Conservation (phyloP, 495 filamentous ascomycete genomes). For the Penicillium coprophilum region DNA sequence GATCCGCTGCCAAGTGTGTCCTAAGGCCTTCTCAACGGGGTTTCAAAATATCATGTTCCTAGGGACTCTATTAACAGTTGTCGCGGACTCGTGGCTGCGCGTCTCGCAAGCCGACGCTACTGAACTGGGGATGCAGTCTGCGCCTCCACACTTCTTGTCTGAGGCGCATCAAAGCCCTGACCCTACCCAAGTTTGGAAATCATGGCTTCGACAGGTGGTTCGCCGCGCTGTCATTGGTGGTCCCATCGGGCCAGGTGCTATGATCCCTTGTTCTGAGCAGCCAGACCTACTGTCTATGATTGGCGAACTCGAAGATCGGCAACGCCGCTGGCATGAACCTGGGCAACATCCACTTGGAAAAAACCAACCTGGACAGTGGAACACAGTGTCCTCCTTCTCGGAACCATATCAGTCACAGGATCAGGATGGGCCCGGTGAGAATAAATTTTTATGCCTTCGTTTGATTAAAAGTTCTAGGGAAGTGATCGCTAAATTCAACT, state of each 20-base stretch:
- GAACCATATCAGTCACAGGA: not conserved
- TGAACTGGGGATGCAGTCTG: conserved; percentile 39
- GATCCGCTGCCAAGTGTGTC: conserved; percentile 61
- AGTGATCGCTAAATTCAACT: conserved; percentile 44
- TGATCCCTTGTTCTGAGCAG: conserved; percentile 24
- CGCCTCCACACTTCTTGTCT: conserved; percentile 33
- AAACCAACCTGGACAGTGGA: conserved; percentile 13
- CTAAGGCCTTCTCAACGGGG: conserved; percentile 44
- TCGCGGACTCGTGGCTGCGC: conserved; percentile 57
- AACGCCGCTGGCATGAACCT: conserved; percentile 43
- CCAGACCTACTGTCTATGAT: conserved; percentile 40
- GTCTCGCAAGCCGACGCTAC: conserved; percentile 36
- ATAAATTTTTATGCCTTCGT: conserved; percentile 39
- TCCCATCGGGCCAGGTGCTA: conserved; percentile 21
- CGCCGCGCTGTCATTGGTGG: conserved; percentile 41
- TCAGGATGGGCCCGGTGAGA: conserved; percentile 25
- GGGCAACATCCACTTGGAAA: conserved; percentile 24
- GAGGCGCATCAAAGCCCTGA: conserved; percentile 29
- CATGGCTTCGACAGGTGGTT: conserved; percentile 43
- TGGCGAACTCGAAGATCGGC: conserved; percentile 43
- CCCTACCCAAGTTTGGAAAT: conserved; percentile 34
- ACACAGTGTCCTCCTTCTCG: conserved; percentile 1
- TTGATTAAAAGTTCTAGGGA: conserved; percentile 40
- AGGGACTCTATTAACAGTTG: conserved; percentile 60
- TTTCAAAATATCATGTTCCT: conserved; percentile 68